Evolutionary conservation across 73 alveolate species (phyloP), one percentile per base, ranked within the genome.

Genomic region (Paramecium biaurelia): DNA sequence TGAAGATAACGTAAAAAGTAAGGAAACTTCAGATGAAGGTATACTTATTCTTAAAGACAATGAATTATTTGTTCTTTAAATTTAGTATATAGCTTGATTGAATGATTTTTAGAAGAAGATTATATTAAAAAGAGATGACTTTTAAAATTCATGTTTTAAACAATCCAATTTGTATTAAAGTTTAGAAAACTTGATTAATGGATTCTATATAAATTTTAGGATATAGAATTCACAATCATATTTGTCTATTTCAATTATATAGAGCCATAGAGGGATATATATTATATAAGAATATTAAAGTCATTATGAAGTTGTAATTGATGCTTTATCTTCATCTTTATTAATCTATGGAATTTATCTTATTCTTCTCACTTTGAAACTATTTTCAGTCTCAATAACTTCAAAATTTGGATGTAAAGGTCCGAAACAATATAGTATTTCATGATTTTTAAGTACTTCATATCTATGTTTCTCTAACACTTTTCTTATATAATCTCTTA

Each of bases 11-110:
- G 28, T 24, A 5, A 23, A 21, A 21, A 18, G 32, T 14, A 43
- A 23, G 12, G 76, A 34, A 43, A 8, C 90, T 0, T 23, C 72
- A 79, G 90, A 79, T 43, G 90, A 76, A 26, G 90, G 45, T 38
- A 43, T 79, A 9, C 43, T 79, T 45, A 43, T 43, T n/a, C n/a
- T n/a, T n/a, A n/a, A 35, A 0, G 90, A 79, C n/a, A 9, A 79
- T 14, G 1, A 79, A 47, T 24, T 79, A 15, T 20, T 4, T 11
- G 23, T 34, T 34, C 56, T 79, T 5, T 43, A 14, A 14, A 79
- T 34, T 45, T 79, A 18, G 90, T n/a, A 15, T 79, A 79, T 42
- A 79, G 23, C 43, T 30, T 45, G 90, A 79, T 6, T 43, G 2
- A 41, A 41, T 18, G 30, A 47, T 79, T 30, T 47, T 21, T 2